Evolutionary conservation across 495 filamentous ascomycete genomes (phyloP), one percentile per base, ranked within the genome.

Genomic region (Podospora pseudopauciseta): DNA sequence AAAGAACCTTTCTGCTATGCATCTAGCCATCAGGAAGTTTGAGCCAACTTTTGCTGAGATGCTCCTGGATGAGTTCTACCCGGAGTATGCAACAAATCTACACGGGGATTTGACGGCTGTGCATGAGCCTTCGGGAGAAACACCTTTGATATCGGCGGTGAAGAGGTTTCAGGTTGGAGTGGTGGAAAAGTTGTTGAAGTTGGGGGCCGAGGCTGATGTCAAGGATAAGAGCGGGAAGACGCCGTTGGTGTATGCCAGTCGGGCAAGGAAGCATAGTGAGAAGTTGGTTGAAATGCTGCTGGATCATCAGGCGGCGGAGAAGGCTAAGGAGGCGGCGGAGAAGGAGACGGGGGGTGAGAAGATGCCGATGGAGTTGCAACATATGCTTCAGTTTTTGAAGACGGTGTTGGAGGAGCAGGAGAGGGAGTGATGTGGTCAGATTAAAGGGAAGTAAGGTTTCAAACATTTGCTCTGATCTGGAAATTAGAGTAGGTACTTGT

Each of bases 21-120:
- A 58, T 20, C n/a, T 58, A 7, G 55, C 55, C 55, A 58, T 19
- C 15, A 58, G 55, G 23, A 20, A 58, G n/a, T 19, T 20, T 23
- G n/a, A 58, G 55, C 23, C 55, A 4, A 18, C 23, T 7, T 58
- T 58, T 18, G 55, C 55, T 11, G 55, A 58, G 55, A 58, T 58
- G 55, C 55, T 58, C 18, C 13, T 58, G n/a, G 23, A 58, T 9
- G 55, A 58, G n/a, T 58, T 58, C 18, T 58, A 58, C 55, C 55
- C n/a, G 13, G n/a, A 19, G n/a, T 58, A 19, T n/a, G 23, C n/a
- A 0, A 19, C 23, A 5, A 58, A 58, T 18, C 18, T 19, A 5
- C 9, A 13, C 3, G 7, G 9, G 5, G 55, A 58, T 11, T 26
- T 58, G 55, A 23, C n/a, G 5, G 55, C 55, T 58, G n/a, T 19